Evolutionary conservation across 306 rosid genomes (phyloP), one percentile per base, ranked within the genome.

Genomic region (Psophocarpus tetragonolobus): DNA sequence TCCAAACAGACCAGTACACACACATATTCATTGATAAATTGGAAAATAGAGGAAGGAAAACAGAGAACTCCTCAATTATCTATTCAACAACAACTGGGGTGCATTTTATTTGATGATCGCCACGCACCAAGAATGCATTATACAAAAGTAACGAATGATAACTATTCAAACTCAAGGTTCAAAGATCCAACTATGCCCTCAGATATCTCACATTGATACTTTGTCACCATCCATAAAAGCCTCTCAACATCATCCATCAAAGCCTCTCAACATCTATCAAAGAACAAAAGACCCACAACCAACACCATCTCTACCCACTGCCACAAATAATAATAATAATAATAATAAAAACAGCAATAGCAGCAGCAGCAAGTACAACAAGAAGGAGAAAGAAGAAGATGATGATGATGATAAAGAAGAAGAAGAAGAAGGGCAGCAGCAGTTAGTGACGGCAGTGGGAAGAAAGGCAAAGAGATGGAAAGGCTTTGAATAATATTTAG

Each of bases 401-500:
- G 6, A 36, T 2, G 41, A 2, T 36, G 41, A 11, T 0, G 57
- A 50, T 8, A n/a, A 44, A 14, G 20, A 9, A 1, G 66, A 58
- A 27, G 20, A 13, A 2, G 35, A 58, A 27, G 65, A 58, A 5
- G 17, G 27, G 9, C 71, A 47, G 23, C 48, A 51, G 20, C 68
- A 29, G 47, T 23, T 36, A 12, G 64, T 39, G 54, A 42, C 21
- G 66, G 82, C 70, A 68, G 64, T 69, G 24, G 62, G 72, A 80
- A 75, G 81, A 75, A 42, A 71, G 76, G 68, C 75, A 79, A 68
- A 53, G 26, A 60, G 77, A 75, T 48, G 80, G 68, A 84, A 8
- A 45, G 56, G 63, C 76, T 64, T 70, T 24, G 14, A 20, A 74
- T 26, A 38, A 58, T 24, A 61, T 76, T 56, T 68, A 47, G 61